These are phyloP conservation scores for Picochlorum sp. DNA, from an alignment of 139 green algal species.

Conservation along the genomic window DNA sequence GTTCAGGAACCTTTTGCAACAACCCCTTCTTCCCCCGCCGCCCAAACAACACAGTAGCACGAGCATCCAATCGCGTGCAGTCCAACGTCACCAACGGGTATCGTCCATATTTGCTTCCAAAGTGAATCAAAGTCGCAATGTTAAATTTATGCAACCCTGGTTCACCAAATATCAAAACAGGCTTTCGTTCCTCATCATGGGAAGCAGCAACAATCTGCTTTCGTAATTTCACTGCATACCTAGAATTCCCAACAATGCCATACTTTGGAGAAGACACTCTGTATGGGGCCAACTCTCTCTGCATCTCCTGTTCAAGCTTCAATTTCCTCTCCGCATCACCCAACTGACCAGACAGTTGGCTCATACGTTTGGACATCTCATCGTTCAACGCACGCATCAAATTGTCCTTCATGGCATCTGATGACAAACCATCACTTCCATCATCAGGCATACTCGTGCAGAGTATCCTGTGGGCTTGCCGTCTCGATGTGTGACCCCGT, in stretches of 20 bases:
- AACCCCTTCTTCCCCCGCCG: slow-evolving; percentile 41
- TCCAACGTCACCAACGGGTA: slow-evolving; percentile 38
- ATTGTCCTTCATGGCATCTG: background rate
- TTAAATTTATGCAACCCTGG: slow-evolving; percentile 58
- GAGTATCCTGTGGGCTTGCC: too few species aligned
- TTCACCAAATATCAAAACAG: slow-evolving; percentile 60
- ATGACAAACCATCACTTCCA: too few species aligned
- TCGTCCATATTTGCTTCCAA: slow-evolving; percentile 27
- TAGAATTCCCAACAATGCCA: slow-evolving; percentile 50
- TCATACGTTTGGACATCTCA: background rate
- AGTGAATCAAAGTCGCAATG: slow-evolving; percentile 58
- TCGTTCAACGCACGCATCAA: slow-evolving; percentile 1
- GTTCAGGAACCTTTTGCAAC: slow-evolving; percentile 32
- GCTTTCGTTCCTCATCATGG: slow-evolving; percentile 23
- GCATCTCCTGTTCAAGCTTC: background rate
- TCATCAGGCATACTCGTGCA: too few species aligned
- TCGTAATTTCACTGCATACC: slow-evolving; percentile 47
- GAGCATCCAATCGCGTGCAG: slow-evolving; percentile 29
- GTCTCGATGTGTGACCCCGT: too few species aligned
- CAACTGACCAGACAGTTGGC: background rate
- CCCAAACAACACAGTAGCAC: slow-evolving; percentile 47
- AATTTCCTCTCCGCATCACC: background rate
- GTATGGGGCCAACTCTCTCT: slow-evolving; percentile 40
- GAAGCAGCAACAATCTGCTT: slow-evolving; percentile 37
- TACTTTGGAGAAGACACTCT: slow-evolving; percentile 39